Conservation (phyloP, 768 basidiomycete genomes). For the Leccinum ochraceum region DNA sequence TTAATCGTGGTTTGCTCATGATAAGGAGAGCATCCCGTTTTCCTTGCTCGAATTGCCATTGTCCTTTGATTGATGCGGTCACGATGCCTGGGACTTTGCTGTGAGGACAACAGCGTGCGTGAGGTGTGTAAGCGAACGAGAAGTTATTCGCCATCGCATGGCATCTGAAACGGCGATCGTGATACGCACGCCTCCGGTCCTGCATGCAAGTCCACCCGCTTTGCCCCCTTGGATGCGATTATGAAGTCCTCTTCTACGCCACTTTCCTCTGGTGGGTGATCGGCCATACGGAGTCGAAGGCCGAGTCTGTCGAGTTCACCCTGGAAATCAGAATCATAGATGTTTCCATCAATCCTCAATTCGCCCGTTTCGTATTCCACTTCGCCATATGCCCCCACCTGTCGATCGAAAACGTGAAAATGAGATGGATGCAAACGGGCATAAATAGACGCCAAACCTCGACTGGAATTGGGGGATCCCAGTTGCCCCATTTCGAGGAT, state of each 20-base stretch:
- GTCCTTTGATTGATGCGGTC: slow-evolving; percentile 33
- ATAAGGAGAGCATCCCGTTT: slow-evolving; percentile 37
- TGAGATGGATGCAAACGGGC: background rate
- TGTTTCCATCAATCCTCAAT: slow-evolving; percentile 33
- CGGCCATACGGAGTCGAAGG: slow-evolving; percentile 3
- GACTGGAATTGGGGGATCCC: slow-evolving; percentile 37
- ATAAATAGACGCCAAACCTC: slow-evolving; percentile 20
- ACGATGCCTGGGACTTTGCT: slow-evolving; percentile 29
- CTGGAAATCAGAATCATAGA: slow-evolving; percentile 29
- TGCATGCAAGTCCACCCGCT: slow-evolving; percentile 6
- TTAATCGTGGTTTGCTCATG: slow-evolving; percentile 32
- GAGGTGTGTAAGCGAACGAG: background rate
- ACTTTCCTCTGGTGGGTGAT: slow-evolving; percentile 16
- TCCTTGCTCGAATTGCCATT: slow-evolving; percentile 36
- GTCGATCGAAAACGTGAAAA: background rate
- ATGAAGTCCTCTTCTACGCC: slow-evolving; percentile 25
- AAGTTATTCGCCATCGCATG: background rate
- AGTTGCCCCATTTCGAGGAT: slow-evolving; percentile 41
- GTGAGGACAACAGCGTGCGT: background rate
- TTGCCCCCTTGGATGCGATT: slow-evolving; percentile 28
- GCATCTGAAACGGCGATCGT: background rate
- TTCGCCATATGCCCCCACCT: slow-evolving; percentile 39
- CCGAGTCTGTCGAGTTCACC: slow-evolving; percentile 12
- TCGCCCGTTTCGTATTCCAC: slow-evolving; percentile 33
- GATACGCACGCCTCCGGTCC: slow-evolving; percentile 25